Base-by-base conservation (phyloP, 139 green algal species). In the Chlorella sp. region DNA sequence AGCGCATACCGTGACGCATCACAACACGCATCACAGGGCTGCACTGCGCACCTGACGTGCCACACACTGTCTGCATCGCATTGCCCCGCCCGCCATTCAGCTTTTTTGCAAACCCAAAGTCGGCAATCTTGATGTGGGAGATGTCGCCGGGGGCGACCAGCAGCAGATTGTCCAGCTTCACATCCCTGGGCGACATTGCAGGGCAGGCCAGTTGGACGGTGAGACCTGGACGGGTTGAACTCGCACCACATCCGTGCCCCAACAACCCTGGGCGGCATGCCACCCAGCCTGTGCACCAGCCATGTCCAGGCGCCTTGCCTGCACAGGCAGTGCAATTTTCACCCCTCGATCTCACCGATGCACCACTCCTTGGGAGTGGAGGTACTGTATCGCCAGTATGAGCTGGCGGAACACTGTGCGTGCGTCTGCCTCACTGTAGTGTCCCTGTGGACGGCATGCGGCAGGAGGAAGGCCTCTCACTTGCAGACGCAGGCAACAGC, bases 81-180 rank as follows among this genome's bases (percentile, higher is more conserved):
- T 84, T 62, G 92, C 91, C 58, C 56, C 28, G 34, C 75, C 40
- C 76, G 6, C 76, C 92, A 11, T 56, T 40, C 56, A 82, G 38
- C 58, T 82, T 82, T 86, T 97, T 97, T 13, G 95, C 94, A 65
- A 98, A 82, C 1, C 96, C 96, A 92, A 98, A 98, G 77, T 98
- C 96, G 43, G 86, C 89, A 48, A 93, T 90, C 82, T 94, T 94
- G 64, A 95, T 84, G 38, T 80, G 82, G 34, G 85, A 90, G 75
- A 96, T 95, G 84, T 97, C 94, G 24, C 93, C 89, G 8, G 86
- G 86, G 8, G 80, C 84, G 0, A 90, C 68, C 48, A 99, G 87
- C 81, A 99, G 88, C 73, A 99, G 88, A 85, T 99, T 99, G 89
- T 99, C 95, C 69, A 99, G 92, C 92, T 99, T 98, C 20, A 98